Conservation (phyloP, 1,284 basidiomycete genomes). For the Cryptococcus depauperatus region DNA sequence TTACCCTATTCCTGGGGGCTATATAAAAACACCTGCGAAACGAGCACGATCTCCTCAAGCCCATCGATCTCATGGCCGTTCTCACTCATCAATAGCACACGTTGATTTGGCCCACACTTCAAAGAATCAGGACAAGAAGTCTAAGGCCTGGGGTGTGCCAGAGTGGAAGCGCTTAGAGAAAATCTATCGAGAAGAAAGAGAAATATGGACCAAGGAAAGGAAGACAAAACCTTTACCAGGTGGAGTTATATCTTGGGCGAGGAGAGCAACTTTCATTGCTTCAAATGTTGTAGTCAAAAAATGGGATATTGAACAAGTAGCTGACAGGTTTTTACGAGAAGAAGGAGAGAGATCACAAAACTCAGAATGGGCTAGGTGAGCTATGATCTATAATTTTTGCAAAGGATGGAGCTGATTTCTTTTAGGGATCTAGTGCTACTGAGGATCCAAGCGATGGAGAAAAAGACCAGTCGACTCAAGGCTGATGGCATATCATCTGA, state of each 20-base stretch:
- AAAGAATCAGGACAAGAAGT: neutral
- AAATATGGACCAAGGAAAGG: slow-evolving; percentile 25
- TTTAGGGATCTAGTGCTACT: slow-evolving; percentile 20
- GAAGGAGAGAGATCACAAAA: slow-evolving; percentile 52
- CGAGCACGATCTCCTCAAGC: neutral
- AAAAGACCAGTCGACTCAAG: slow-evolving; percentile 12
- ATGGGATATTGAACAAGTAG: slow-evolving; percentile 62
- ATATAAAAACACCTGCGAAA: slow-evolving; percentile 10
- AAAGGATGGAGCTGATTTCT: neutral
- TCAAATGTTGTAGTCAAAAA: slow-evolving; percentile 49
- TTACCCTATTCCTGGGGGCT: slow-evolving; percentile 17
- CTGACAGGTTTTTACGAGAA: slow-evolving; percentile 67
- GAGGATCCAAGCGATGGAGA: slow-evolving; percentile 28
- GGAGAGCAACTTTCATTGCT: slow-evolving; percentile 9
- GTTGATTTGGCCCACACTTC: neutral
- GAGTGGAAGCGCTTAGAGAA: slow-evolving; percentile 38
- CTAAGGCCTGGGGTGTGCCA: slow-evolving; percentile 23
- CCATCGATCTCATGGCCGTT: neutral
- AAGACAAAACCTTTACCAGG: slow-evolving; percentile 18
- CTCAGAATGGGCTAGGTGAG: slow-evolving; percentile 28
- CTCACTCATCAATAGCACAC: neutral
- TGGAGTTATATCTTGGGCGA: slow-evolving; percentile 23
- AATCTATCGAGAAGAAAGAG: slow-evolving; percentile 23
- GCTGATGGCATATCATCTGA: neutral
- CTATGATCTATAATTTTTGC: neutral